Conservation (phyloP, 805 yeast species). For the Saturnispora zaruensis region DNA sequence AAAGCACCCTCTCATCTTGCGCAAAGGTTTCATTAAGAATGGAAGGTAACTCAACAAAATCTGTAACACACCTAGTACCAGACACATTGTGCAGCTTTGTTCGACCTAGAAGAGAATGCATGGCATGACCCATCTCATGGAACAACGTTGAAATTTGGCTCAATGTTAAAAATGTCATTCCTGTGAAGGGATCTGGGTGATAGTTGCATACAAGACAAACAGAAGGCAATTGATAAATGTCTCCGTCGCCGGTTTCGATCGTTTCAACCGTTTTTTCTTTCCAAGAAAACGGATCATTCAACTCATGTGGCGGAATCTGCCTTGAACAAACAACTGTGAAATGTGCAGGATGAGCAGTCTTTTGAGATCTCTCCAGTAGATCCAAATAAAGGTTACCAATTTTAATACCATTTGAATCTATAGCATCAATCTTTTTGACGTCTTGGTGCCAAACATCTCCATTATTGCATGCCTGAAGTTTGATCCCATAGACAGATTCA, state of each 20-base stretch:
- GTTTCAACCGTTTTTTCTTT: constrained; percentile 26
- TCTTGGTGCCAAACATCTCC: constrained; percentile 89
- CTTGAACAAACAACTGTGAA: constrained; percentile 95
- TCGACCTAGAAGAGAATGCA: constrained; percentile 94
- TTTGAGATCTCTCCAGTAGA: constrained; percentile 67
- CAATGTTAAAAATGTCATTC: constrained; percentile 48
- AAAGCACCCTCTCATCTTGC: constrained; percentile 65
- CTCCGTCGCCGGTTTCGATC: constrained; percentile 31
- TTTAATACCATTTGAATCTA: constrained; percentile 51
- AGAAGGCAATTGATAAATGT: constrained; percentile 73
- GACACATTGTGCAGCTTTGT: constrained; percentile 85
- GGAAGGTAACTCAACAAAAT: constrained; percentile 93
- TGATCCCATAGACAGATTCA: constrained; percentile 64
- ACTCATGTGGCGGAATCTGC: constrained; percentile 51
- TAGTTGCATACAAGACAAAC: constrained; percentile 87
- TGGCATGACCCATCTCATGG: constrained; percentile 99
- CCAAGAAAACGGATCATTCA: constrained; percentile 31
- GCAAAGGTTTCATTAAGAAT: constrained; percentile 95
- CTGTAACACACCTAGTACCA: constrained; percentile 93
- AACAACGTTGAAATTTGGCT: constrained; percentile 87
- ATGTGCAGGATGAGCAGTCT: constrained; percentile 85
- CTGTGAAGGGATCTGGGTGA: constrained; percentile 27
- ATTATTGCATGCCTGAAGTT: constrained; percentile 53
- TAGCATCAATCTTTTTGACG: constrained; percentile 74
- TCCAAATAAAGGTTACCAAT: constrained; percentile 85